Evolutionary conservation across 495 filamentous ascomycete species (phyloP), one percentile per base, ranked within the genome.

Genomic region (Tetracladium setigerum): DNA sequence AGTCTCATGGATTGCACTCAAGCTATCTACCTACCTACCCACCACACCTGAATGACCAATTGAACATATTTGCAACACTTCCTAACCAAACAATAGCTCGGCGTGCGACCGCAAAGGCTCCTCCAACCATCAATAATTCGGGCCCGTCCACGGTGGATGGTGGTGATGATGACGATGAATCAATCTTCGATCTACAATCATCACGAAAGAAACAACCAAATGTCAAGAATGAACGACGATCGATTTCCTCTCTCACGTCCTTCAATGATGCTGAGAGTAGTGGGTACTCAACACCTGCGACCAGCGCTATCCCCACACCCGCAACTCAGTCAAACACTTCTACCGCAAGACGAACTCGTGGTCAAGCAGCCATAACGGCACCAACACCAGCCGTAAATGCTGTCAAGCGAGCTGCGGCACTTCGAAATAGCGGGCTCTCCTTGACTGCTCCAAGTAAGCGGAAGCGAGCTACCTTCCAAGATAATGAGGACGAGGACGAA

Each of bases 231-330:
- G 4, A 17, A 30, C 30, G 7, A 12, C 13, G 5, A 15, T 34
- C 30, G 27, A 34, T 17, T 34, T 44, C 27, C 24, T 22, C 19
- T 44, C 27, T 34, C 13, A 16, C n/a, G 5, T 22, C 19, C 19
- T 22, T 16, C 19, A 16, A 22, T 40, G 19, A 14, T 2, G 34
- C 34, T 33, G 74, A 73, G 1, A 78, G 71, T 6, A 79, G 72
- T 41, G 81, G 78, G 22, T 81, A 77, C 55, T 80, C 79, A 35
- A 95, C 89, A 4, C 87, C 87, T 8, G 82, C 78, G 16, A 95
- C 88, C 11, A 92, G 86, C 59, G 72, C 78, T 49, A 67, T 70
- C 22, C 73, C 71, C 4, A 85, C 84, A 8, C 79, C 84, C 0
- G 64, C 60, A 2, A 66, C 67, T 1, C 40, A 53, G 5, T 12